A percentile compares a stretch with the other conserved stretches of the same genome.
These are phyloP conservation scores for Camellia sinensis DNA, from an alignment of 148 eudicot genomes.

Conservation along the genomic window DNA sequence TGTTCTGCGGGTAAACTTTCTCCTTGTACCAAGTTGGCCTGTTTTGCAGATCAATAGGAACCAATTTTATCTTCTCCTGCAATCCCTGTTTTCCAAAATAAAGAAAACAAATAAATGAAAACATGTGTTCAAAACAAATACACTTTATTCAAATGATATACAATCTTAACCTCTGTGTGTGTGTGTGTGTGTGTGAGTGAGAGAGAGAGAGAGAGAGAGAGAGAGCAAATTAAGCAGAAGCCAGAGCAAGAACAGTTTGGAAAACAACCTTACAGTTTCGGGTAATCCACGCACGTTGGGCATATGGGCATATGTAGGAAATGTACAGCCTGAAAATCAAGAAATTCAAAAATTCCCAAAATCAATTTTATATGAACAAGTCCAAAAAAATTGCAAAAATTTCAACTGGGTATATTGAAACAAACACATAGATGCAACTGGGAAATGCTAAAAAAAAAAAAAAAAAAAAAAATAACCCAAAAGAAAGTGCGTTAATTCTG, in stretches of 20 bases:
- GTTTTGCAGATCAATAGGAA: slow-evolving; percentile 67
- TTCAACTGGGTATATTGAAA: not conserved
- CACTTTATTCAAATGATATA: not conserved
- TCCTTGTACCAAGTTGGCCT: slow-evolving; percentile 84
- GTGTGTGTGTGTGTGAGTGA: too few relatives aligned
- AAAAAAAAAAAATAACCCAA: not conserved
- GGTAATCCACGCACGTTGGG: slow-evolving; percentile 75
- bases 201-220: not conserved
- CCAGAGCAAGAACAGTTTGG: not conserved
- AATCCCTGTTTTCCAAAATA: slow-evolving; percentile 46
- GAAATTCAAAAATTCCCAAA: slow-evolving; percentile 6
- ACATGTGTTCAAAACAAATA: not conserved
- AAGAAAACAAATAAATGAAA: not conserved
- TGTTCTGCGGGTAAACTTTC: slow-evolving; percentile 68
- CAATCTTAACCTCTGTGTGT: not conserved
- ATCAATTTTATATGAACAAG: not conserved
- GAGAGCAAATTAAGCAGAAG: not conserved
- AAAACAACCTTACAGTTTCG: slow-evolving; percentile 60
- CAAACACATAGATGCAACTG: not conserved
- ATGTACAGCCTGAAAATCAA: slow-evolving; percentile 56
- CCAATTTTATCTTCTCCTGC: slow-evolving; percentile 67
- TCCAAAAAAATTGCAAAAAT: not conserved
- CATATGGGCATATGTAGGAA: slow-evolving; percentile 73
- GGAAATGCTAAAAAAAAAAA: not conserved
- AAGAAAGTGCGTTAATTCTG: not conserved